phyloP scores from a whole-genome alignment of 23 red algal genomes.

The Chondrus crispus region DNA sequence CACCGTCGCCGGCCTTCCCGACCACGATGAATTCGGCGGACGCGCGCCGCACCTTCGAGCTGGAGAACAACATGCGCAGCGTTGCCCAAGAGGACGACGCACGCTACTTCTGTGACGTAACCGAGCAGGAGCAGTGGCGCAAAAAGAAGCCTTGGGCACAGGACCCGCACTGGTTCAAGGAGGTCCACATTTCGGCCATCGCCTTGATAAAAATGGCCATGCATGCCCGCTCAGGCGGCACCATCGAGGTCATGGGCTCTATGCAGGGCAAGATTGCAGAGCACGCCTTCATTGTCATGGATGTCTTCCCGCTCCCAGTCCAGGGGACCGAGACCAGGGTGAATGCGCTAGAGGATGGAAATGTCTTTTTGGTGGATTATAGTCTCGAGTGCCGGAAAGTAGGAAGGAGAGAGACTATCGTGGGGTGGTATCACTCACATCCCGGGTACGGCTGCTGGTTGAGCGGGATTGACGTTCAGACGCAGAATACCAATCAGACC shows the following conservation, averaged over 20 bases:
- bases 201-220: slow-evolving; percentile 93
- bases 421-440: slow-evolving; percentile 99
- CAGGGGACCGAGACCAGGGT: slow-evolving; percentile 84
- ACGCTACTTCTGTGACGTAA: slow-evolving; percentile 77
- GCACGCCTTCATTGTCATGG: slow-evolving; percentile 81
- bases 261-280: slow-evolving; percentile 79
- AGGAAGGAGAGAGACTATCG: slow-evolving; percentile 48
- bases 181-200: slow-evolving; percentile 86
- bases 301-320: slow-evolving; percentile 85
- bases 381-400: slow-evolving; percentile 61
- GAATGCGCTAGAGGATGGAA: slow-evolving; percentile 66
- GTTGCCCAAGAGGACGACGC: slow-evolving; percentile 43
- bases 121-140: slow-evolving; percentile 64
- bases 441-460: slow-evolving; percentile 99
- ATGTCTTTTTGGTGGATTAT: slow-evolving; percentile 77
- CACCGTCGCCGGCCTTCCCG: no score
- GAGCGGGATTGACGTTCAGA: slow-evolving; percentile 86
- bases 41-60: slow-evolving; percentile 55
- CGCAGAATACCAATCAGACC: slow-evolving; percentile 72
- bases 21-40: slow-evolving; percentile 23
- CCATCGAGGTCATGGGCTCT: slow-evolving; percentile 86
- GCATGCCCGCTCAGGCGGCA: slow-evolving; percentile 81
- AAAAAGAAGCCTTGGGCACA: slow-evolving; percentile 76
- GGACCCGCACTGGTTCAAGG: slow-evolving; percentile 88
- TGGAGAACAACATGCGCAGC: slow-evolving; percentile 59